These are phyloP conservation scores for Phascolomyces articulosus DNA, from an alignment of 371 early-diverging fungal species.

Conservation along the genomic window DNA sequence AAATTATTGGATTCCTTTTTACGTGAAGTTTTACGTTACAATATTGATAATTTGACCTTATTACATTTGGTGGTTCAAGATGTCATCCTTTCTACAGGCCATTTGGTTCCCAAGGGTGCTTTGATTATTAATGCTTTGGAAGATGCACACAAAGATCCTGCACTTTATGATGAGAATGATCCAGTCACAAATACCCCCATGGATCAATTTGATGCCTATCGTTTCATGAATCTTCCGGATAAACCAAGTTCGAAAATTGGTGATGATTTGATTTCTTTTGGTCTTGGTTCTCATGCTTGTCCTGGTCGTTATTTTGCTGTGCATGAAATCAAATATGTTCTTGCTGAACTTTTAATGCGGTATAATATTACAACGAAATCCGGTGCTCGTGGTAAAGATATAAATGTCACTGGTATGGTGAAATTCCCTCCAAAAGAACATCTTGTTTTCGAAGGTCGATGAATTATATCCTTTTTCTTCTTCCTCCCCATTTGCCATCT, in stretches of 20 bases:
- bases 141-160: slow-evolving; percentile 22
- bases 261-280: slow-evolving; percentile 6
- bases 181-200: slow-evolving; percentile 10
- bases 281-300: slow-evolving; percentile 20
- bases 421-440: slow-evolving; percentile 28
- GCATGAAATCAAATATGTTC: slow-evolving; percentile 43
- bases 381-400: slow-evolving; percentile 25
- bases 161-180: background rate
- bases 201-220: slow-evolving; percentile 30
- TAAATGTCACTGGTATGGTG: slow-evolving; percentile 30
- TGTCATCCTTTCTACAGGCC: slow-evolving; percentile 41
- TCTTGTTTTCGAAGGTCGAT: slow-evolving; percentile 13
- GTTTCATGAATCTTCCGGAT: slow-evolving; percentile 10
- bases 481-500: too few species aligned
- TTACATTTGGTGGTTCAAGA: slow-evolving; percentile 36
- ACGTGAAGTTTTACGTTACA: slow-evolving; percentile 44
- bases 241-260: slow-evolving; percentile 18
- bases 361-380: slow-evolving; percentile 25
- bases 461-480: too few species aligned
- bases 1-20: slow-evolving; percentile 52
- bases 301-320: slow-evolving; percentile 56
- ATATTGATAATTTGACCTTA: slow-evolving; percentile 30
- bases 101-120: slow-evolving; percentile 21
- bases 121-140: slow-evolving; percentile 26
- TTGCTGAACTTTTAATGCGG: slow-evolving; percentile 30